Conservation (phyloP, 768 basidiomycete species). For the Hypholoma sublateritium region DNA sequence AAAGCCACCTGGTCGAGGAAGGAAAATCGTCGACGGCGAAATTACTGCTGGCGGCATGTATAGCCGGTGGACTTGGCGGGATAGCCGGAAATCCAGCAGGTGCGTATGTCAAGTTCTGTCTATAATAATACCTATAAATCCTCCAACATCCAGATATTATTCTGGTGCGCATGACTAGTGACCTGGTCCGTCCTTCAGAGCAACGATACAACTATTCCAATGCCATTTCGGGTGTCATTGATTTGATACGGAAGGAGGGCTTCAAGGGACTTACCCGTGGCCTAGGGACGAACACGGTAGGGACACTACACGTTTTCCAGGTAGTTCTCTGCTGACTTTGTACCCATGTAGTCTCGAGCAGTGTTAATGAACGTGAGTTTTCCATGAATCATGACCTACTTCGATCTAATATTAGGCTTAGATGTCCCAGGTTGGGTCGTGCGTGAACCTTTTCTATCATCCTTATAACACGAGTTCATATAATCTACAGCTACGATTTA, state of each 20-base stretch:
- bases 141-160: constrained; percentile 52
- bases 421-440: constrained; percentile 86
- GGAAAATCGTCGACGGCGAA: constrained; percentile 53
- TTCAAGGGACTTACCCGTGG: constrained; percentile 68
- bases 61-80: constrained; percentile 81
- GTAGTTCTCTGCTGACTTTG: constrained; percentile 13
- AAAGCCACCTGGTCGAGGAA: constrained; percentile 49
- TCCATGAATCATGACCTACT: neutral
- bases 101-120: constrained; percentile 22
- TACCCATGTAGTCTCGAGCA: constrained; percentile 41
- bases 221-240: constrained; percentile 70
- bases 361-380: constrained; percentile 72
- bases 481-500: constrained; percentile 62
- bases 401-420: constrained; percentile 20
- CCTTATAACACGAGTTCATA: neutral
- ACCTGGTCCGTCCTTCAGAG: constrained; percentile 71
- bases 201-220: constrained; percentile 78
- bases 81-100: constrained; percentile 85
- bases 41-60: constrained; percentile 62
- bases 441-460: constrained; percentile 30
- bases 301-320: constrained; percentile 15
- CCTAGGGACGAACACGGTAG: constrained; percentile 74
- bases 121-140: constrained; percentile 2
- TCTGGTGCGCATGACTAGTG: constrained; percentile 87
- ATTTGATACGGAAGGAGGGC: constrained; percentile 69